phyloP scores from a whole-genome alignment of 192 early-diverging fungal species.

The Coemansia brasiliensis region DNA sequence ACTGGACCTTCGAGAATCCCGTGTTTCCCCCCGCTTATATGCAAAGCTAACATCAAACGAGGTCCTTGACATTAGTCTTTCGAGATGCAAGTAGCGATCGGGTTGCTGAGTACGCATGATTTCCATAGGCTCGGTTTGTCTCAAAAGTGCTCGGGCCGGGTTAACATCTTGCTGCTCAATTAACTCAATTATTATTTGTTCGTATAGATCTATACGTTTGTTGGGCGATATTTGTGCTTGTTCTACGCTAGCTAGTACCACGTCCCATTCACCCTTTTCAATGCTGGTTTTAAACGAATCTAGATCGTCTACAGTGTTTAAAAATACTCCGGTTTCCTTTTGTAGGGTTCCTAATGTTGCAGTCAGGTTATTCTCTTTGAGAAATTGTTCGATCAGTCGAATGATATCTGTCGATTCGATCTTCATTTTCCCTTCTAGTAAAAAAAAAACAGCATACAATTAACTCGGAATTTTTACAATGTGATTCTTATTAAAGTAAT shows the following conservation, averaged over 20 bases:
- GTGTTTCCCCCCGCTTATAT: constrained; percentile 52
- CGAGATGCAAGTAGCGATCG: constrained; percentile 82
- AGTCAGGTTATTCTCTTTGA: constrained; percentile 86
- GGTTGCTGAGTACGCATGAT: constrained; percentile 69
- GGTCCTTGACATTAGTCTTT: constrained; percentile 67
- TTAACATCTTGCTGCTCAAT: constrained; percentile 80
- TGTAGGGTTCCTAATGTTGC: constrained; percentile 77
- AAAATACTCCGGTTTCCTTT: constrained; percentile 72
- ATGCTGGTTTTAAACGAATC: constrained; percentile 75
- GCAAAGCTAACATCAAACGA: constrained; percentile 54
- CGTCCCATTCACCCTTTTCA: constrained; percentile 81
- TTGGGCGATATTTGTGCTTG: constrained; percentile 66
- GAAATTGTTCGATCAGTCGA: constrained; percentile 89
- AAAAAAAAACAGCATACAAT: no score
- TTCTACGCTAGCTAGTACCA: constrained; percentile 70
- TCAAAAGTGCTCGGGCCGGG: constrained; percentile 78
- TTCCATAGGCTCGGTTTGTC: constrained; percentile 92
- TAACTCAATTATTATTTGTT: constrained; percentile 87
- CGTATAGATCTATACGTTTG: constrained; percentile 84
- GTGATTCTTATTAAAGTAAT: no score
- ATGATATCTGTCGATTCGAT: constrained; percentile 66
- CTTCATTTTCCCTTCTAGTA: constrained; percentile 34
- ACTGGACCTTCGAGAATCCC: constrained; percentile 68
- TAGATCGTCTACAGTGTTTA: constrained; percentile 87
- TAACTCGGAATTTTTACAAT: no score